Base-by-base conservation (phyloP, 2,329 filamentous ascomycete species). In the Fusarium irregulare region DNA sequence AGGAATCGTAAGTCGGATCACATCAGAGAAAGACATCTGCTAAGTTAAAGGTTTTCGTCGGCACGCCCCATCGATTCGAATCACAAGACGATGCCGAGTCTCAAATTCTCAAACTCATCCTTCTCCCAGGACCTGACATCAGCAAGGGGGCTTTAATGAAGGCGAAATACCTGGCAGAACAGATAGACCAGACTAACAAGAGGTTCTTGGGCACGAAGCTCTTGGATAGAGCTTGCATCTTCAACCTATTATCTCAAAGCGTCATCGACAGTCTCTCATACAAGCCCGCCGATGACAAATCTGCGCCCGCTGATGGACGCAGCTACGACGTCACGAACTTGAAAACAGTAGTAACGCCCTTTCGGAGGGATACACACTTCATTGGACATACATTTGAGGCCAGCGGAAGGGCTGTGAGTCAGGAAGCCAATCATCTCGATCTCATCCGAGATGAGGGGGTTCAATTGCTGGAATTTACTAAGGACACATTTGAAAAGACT, bases 21-120 rank as follows among this genome's bases (percentile, higher is more conserved):
- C 18, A 23, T 6, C 3, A 7, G 3, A 2, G 1, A 13, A 27
- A 2, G 3, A 14, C 5, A 2, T 2, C 30, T 7, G 23, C 42
- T 37, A 14, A 8, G 30, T 18, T 0, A 40, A 32, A 32, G 53
- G 6, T 56, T 1, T 56, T 56, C 8, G 6, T 47, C 6, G 53
- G 42, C 14, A n/a, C 28, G 5, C 53, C 53, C 3, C 53, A 56
- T 25, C 28, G 53, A 28, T 56, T 56, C 13, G 9, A 48, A 16
- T 56, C 53, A 4, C 42, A 28, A 16, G 53, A 56, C 6, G 53
- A 56, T 9, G 12, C 34, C 13, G 42, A 40, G 18, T 30, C 28
- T 21, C 53, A 56, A 6, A 16, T 56, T 6, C 18, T 21, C 16
- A 56, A 48, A 18, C 53, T 56, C 9, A 4, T 56, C 16, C 42